Percentiles rank a stretch among this genome's conserved stretches.
These are phyloP conservation scores for Musa troglodytarum DNA, from an alignment of 176 grass and related monocot genomes.

Conservation along the genomic window DNA sequence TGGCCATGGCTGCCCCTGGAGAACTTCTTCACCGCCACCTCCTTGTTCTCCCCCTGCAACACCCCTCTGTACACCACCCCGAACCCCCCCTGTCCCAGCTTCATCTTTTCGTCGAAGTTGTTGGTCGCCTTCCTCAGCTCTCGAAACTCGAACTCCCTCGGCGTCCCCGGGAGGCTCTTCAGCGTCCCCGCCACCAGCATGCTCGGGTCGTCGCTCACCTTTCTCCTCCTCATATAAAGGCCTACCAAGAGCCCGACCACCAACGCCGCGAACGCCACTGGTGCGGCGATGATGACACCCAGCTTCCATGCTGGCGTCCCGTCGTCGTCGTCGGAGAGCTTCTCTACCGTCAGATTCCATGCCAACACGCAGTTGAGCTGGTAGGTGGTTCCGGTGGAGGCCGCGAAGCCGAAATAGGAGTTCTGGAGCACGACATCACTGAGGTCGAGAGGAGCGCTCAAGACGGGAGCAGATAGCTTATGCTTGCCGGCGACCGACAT, in stretches of 20 bases:
- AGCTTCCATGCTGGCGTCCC: slow-evolving; percentile 28
- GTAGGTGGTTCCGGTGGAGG: slow-evolving; percentile 47
- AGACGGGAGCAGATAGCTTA: slow-evolving; percentile 28
- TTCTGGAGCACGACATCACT: slow-evolving; percentile 10
- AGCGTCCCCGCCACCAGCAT: slow-evolving; percentile 24
- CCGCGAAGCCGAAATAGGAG: slow-evolving; percentile 84
- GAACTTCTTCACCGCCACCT: slow-evolving; percentile 53
- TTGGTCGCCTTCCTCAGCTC: slow-evolving; percentile 63
- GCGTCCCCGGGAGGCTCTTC: slow-evolving; percentile 59
- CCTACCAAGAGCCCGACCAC: slow-evolving; percentile 24
- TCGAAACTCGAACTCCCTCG: slow-evolving; percentile 67
- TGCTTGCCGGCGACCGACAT: slow-evolving; percentile 8
- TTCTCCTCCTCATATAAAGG: slow-evolving; percentile 34
- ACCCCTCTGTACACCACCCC: slow-evolving; percentile 57
- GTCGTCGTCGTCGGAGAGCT: slow-evolving; percentile 13
- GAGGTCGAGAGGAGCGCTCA: slow-evolving; percentile 51
- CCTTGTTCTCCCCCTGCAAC: slow-evolving; percentile 9
- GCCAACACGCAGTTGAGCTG: slow-evolving; percentile 74
- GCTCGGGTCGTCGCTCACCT: slow-evolving; percentile 31
- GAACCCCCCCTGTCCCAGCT: slow-evolving; percentile 79
- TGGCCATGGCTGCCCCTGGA: slow-evolving; percentile 21
- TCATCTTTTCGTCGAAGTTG: slow-evolving; percentile 82
- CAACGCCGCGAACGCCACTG: slow-evolving; percentile 25
- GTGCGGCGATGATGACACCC: slow-evolving; percentile 30
- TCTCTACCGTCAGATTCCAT: slow-evolving; percentile 76